phyloP scores from a whole-genome alignment of 352 stramenopile genomes.

The Globisporangium nagaii region DNA sequence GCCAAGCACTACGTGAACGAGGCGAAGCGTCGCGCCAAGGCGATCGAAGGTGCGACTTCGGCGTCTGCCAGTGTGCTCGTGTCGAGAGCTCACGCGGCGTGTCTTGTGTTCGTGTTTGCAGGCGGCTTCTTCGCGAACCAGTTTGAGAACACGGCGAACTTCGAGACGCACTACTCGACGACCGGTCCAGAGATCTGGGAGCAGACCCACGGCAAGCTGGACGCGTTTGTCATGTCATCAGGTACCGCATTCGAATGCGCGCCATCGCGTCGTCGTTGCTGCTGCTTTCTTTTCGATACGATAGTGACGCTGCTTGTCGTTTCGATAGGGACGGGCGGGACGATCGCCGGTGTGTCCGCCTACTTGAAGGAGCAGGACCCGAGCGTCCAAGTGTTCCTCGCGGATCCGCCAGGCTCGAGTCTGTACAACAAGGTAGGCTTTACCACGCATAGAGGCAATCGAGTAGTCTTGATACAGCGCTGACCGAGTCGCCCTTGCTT shows the following conservation, averaged over 20 bases:
- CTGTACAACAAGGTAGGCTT: constrained; percentile 92
- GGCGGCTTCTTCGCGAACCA: constrained; percentile 96
- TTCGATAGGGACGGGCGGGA: constrained; percentile 89
- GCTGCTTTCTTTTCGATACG: background rate
- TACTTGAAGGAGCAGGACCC: constrained; percentile 91
- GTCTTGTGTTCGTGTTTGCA: constrained; percentile 11
- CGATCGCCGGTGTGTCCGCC: constrained; percentile 93
- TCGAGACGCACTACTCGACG: constrained; percentile 89
- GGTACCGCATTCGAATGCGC: constrained; percentile 38
- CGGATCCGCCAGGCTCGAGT: constrained; percentile 95
- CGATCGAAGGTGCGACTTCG: constrained; percentile 59
- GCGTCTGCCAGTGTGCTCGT: background rate
- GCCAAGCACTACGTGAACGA: constrained; percentile 98
- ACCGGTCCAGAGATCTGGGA: constrained; percentile 96
- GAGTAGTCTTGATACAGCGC: background rate
- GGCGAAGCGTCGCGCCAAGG: constrained; percentile 78
- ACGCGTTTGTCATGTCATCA: constrained; percentile 98
- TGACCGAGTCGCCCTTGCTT: background rate
- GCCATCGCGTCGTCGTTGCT: background rate
- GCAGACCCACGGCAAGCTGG: constrained; percentile 87
- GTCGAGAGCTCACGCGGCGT: background rate
- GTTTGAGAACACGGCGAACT: constrained; percentile 98
- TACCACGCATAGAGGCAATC: too few relatives aligned
- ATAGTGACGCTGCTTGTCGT: background rate
- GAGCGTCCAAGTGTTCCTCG: constrained; percentile 89